Evolutionary conservation across 2,329 filamentous ascomycete genomes (phyloP), one percentile per base, ranked within the genome.

Genomic region (Periconia digitata): DNA sequence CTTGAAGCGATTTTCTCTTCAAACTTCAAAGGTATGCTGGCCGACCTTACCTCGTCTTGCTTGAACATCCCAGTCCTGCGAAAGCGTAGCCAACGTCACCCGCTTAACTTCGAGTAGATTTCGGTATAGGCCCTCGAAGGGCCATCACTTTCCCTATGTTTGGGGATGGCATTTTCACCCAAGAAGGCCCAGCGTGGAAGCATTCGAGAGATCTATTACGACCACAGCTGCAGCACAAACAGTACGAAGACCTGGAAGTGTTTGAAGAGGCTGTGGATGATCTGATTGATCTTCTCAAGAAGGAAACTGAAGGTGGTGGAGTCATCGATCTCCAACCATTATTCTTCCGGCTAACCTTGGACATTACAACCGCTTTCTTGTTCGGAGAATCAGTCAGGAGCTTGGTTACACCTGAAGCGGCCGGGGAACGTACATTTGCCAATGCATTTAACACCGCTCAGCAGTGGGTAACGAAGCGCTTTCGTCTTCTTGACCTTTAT

Each of bases 291-390:
- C 73, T 76, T 20, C 74, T 88, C 6, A 80, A 81, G 47, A 32
- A 32, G 27, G 27, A 32, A 32, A 32, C 10, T 32, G 79, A 82
- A 6, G 69, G 43, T 24, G 69, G 43, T 24, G 53, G 51, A 2
- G 27, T 32, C 3, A 37, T 87, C 8, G 81, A 88, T 55, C 71
- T 88, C 22, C 81, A 83, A 57, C 76, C 80, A 10, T 68, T 86
- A 8, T 85, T 87, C 60, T 87, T 87, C 60, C 77, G 79, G 44
- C 76, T 87, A 60, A 86, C 85, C 0, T 75, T 89, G 16, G 85
- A 89, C 51, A 81, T 83, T 0, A 83, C 85, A 0, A 88, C 85
- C 0, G 83, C 85, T 39, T 86, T 89, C 54, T 70, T 89, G 4
- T 85, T 89, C 40, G 85, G 86, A 6, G 74, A 82, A 40, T 67